phyloP scores from a whole-genome alignment of 2,329 filamentous ascomycete species.

The Fusarium equiseti region DNA sequence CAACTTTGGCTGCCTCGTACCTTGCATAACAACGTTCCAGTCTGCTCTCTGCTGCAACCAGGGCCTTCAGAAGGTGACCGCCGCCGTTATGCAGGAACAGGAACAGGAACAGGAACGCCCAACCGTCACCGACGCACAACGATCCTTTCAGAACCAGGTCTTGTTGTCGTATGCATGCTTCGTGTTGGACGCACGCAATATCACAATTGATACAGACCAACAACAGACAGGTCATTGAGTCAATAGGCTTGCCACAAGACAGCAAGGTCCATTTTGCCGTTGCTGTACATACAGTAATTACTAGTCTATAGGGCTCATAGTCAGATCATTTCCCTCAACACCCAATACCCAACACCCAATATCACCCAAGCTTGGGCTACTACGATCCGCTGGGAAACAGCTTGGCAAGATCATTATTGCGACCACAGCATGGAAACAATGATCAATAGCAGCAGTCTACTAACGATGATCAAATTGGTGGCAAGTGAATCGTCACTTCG shows the following conservation, averaged over 20 bases:
- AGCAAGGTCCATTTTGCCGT: background rate
- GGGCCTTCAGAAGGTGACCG: conserved; percentile 34
- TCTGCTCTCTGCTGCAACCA: conserved; percentile 40
- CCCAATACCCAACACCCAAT: conserved; percentile 8
- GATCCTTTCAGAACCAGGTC: background rate
- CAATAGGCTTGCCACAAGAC: background rate
- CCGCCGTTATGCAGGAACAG: conserved; percentile 49
- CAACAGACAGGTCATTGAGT: conserved; percentile 1
- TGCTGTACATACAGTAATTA: background rate
- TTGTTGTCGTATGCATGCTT: conserved; percentile 14
- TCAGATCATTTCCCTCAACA: conserved; percentile 13
- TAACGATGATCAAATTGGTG: conserved; percentile 35
- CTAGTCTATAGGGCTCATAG: background rate
- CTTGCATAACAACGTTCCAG: conserved; percentile 44
- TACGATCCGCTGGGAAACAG: conserved; percentile 14
- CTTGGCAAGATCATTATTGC: conserved; percentile 1
- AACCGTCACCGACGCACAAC: conserved; percentile 35
- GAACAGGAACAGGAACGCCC: conserved; percentile 49
- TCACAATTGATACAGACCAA: conserved; percentile 11
- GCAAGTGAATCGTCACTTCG: conserved; percentile 23
- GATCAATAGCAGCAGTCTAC: conserved; percentile 15
- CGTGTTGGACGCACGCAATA: conserved; percentile 18
- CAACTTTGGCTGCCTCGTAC: conserved; percentile 40
- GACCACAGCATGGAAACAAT: conserved; percentile 9
- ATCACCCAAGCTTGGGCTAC: conserved; percentile 16